A percentile compares a stretch with the other conserved stretches of the same genome.
Conservation (phyloP, 179 eudicot species). For the Beta lomatogona region DNA sequence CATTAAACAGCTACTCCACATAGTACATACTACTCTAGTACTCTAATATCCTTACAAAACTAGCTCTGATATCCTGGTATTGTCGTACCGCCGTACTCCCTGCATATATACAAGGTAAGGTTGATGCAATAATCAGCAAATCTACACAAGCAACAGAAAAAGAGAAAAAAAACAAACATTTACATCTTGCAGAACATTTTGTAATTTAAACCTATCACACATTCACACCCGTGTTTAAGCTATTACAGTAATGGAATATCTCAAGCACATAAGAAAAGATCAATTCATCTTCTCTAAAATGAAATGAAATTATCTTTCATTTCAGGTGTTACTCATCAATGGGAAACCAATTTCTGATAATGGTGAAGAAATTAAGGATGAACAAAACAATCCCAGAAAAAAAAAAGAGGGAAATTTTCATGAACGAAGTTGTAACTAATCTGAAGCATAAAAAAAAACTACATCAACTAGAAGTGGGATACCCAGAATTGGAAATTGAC, state of each 20-base stretch:
- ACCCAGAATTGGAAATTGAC: neutral
- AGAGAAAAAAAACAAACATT: neutral
- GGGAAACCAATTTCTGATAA: neutral
- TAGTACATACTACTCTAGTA: conserved; percentile 3
- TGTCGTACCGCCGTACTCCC: neutral
- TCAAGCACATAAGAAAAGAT: neutral
- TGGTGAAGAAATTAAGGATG: neutral
- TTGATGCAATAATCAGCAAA: conserved; percentile 5
- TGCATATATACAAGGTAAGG: conserved; percentile 18
- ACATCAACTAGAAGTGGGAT: neutral
- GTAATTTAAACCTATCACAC: neutral
- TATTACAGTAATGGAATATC: neutral
- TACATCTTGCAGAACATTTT: neutral
- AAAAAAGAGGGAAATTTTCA: neutral
- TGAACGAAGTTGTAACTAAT: neutral
- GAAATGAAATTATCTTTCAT: neutral
- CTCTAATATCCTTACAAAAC: neutral
- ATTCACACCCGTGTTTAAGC: neutral
- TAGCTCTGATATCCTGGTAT: neutral
- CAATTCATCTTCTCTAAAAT: neutral
- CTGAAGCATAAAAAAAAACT: neutral
- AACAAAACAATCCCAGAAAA: neutral
- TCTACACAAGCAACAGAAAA: neutral
- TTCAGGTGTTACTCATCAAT: neutral
- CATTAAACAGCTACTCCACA: neutral